These are phyloP conservation scores for Bruguiera sexangula DNA, from an alignment of 345 rosid genomes.

Conservation along the genomic window DNA sequence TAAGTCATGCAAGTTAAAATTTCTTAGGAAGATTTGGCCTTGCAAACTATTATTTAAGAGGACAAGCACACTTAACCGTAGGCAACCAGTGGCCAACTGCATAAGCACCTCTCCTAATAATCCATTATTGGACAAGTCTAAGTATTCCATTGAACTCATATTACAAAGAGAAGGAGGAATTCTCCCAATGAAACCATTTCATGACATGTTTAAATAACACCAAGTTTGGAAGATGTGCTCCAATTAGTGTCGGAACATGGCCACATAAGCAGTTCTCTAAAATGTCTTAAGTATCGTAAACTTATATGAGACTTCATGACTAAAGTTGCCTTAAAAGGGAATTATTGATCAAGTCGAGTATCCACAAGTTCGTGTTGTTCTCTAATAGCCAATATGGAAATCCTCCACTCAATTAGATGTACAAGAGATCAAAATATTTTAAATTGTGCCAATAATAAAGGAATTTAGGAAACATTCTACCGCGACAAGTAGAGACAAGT, in stretches of 20 bases:
- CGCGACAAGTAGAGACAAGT: not conserved
- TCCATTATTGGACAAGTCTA: conserved; percentile 2
- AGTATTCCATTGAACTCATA: not conserved
- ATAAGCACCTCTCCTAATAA: not conserved
- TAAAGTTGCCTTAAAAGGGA: no score
- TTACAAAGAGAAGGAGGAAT: not conserved
- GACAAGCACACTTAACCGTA: not conserved
- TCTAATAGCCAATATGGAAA: no score
- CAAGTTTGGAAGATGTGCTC: not conserved
- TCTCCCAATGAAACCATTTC: not conserved
- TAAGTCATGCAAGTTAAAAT: no score
- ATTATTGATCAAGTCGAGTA: no score
- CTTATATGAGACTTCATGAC: not conserved
- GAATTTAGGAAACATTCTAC: not conserved
- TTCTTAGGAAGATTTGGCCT: not conserved
- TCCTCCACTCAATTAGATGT: no score
- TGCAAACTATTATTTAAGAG: not conserved
- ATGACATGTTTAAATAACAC: not conserved
- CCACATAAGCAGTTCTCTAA: not conserved
- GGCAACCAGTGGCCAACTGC: not conserved
- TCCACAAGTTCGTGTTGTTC: no score
- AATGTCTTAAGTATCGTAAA: not conserved
- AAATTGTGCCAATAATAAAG: not conserved
- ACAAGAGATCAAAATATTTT: no score
- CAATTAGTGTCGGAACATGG: not conserved